phyloP scores from a whole-genome alignment of 108 stramenopile genomes.

The Discostella stelligeroides region DNA sequence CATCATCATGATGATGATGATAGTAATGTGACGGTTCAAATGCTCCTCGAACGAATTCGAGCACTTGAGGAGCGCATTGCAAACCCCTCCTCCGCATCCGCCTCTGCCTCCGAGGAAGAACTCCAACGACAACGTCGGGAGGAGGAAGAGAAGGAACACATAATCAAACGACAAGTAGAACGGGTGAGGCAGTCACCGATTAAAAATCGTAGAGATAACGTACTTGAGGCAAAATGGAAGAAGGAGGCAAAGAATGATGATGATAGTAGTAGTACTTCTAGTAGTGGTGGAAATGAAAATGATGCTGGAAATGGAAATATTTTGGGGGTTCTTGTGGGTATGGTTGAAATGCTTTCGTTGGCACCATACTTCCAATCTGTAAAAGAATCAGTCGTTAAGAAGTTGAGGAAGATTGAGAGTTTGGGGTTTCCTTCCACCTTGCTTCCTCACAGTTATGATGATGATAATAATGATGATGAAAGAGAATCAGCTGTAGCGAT shows the following conservation, averaged over 20 bases:
- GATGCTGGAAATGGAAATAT: neutral
- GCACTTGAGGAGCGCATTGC: constrained; percentile 30
- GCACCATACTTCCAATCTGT: too few species aligned
- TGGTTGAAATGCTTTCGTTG: too few species aligned
- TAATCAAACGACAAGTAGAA: constrained; percentile 12
- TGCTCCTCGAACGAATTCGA: constrained; percentile 35
- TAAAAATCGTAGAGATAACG: constrained; percentile 34
- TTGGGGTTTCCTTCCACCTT: too few species aligned
- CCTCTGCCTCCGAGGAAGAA: neutral
- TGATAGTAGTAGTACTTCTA: neutral
- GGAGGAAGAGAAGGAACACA: constrained; percentile 11
- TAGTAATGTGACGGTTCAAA: constrained; percentile 10
- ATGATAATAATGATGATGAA: too few species aligned
- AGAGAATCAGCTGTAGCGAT: too few species aligned
- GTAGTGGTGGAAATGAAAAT: neutral
- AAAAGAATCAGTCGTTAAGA: too few species aligned
- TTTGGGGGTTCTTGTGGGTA: neutral
- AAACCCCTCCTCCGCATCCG: too few species aligned
- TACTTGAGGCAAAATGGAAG: constrained; percentile 19
- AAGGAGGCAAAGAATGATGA: constrained; percentile 10
- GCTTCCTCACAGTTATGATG: too few species aligned
- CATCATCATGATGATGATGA: too few species aligned
- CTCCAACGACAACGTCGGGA: neutral
- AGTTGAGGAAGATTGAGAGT: too few species aligned
- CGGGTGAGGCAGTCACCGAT: constrained; percentile 31